Evolutionary conservation across 2,329 filamentous ascomycete genomes (phyloP), one percentile per base, ranked within the genome.

Genomic region (Aspergillus chevalieri): DNA sequence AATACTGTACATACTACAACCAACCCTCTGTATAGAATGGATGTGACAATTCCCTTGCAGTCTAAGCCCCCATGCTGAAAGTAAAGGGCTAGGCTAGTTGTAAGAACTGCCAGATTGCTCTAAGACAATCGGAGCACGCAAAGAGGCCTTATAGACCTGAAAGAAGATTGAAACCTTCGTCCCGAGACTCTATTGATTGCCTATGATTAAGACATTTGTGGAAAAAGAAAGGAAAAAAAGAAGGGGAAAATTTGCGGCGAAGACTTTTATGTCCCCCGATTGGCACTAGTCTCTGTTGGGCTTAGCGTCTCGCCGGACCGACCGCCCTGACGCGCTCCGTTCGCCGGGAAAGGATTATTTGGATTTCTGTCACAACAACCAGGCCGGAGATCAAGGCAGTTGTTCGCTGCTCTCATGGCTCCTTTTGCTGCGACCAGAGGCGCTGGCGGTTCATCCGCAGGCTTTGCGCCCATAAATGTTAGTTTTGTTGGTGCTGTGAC

Each of bases 181-280:
- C 87, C 87, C 91, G 92, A 94, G 93, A 98, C 93, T 98, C 93
- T 97, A 97, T 92, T 87, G 88, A 87, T 83, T 85, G 87, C 85
- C 89, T 92, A 79, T 73, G 26, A n/a, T 45, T 21, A 68, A 68
- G 75, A 79, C 76, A 78, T 79, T 74, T 71, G 69, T 66, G 64
- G 67, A 71, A 71, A 68, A 70, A 76, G 77, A 69, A 74, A 71
- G 76, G 71, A 70, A 66, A 65, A 59, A 57, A 61, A 72, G 69
- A 69, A 69, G 65, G 65, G 65, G 58, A 54, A 59, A 60, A 58
- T 59, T 55, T 51, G 58, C 54, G 50, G 56, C 55, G 55, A 56
- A 56, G 57, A 59, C 54, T 66, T 62, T 61, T 64, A 57, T 46
- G 61, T 61, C 43, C 53, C 61, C 41, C 53, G 50, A 50, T 48